Percentiles rank a stretch among this genome's conserved stretches.
Evolutionary conservation across 1,139 yeast genomes (phyloP).

Genomic region (Pichiaceae sp.): DNA sequence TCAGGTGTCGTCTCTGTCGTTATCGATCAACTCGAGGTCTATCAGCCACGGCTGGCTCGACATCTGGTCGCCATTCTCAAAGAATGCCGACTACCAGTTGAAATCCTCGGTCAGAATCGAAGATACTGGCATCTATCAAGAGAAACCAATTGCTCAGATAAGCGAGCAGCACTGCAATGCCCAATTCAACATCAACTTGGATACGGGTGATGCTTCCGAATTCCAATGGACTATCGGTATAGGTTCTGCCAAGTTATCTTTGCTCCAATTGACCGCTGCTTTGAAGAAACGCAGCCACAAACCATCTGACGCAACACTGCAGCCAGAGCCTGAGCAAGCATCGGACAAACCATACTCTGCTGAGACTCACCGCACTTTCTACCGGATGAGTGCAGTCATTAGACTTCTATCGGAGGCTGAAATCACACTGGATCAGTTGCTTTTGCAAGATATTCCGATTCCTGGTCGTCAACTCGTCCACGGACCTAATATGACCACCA

Average conservation of each 20-base stretch:
- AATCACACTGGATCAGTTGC: conserved; percentile 10
- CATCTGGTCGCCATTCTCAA: background rate
- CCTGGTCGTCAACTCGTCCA: conserved; percentile 2
- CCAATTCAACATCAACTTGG: background rate
- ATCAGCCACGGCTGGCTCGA: background rate
- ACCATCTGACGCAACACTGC: no score
- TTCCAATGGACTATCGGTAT: background rate
- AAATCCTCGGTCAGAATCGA: background rate
- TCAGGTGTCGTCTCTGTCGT: background rate
- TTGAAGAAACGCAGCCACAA: background rate
- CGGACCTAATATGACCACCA: conserved; percentile 16
- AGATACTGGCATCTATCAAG: background rate
- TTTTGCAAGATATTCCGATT: conserved; percentile 15
- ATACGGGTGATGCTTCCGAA: background rate
- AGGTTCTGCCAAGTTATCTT: background rate
- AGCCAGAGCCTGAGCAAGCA: no score
- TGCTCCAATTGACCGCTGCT: background rate
- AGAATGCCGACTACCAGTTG: background rate
- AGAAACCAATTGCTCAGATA: background rate
- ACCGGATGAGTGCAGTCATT: conserved; percentile 7
- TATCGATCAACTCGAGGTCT: background rate
- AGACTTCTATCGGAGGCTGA: conserved; percentile 11
- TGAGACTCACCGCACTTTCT: conserved; percentile 2
- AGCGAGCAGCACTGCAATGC: background rate
- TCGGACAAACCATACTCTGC: no score